Percentiles rank a stretch among this genome's conserved stretches.
Conservation (phyloP, 441 rosid genomes). For the Isatis lusitanica region DNA sequence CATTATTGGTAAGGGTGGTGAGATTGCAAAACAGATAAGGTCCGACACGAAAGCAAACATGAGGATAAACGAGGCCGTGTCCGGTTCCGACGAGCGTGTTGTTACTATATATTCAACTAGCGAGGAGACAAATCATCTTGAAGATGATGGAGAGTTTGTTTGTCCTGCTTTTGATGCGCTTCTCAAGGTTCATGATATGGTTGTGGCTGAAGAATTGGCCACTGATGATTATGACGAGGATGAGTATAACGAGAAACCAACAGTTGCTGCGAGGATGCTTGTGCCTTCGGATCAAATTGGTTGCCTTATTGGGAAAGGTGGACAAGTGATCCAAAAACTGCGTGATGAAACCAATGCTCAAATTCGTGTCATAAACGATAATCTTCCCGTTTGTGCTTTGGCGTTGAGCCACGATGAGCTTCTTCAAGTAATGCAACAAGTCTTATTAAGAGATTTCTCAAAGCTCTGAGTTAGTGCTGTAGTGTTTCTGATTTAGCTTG, state of each 20-base stretch:
- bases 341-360: conserved; percentile 60
- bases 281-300: conserved; percentile 78
- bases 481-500: not conserved
- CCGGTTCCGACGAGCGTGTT: conserved; percentile 62
- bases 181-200: conserved; percentile 57
- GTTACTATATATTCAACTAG: conserved; percentile 55
- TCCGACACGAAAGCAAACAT: conserved; percentile 54
- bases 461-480: conserved; percentile 7
- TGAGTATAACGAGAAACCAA: conserved; percentile 48
- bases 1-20: conserved; percentile 69
- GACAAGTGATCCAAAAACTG: conserved; percentile 58
- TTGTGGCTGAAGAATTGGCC: conserved; percentile 42
- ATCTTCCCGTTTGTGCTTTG: conserved; percentile 53
- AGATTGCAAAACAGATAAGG: conserved; percentile 60
- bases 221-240: conserved; percentile 45
- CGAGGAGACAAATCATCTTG: conserved; percentile 51
- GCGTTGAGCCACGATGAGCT: conserved; percentile 58
- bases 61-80: conserved; percentile 54
- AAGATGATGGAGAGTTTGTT: conserved; percentile 45
- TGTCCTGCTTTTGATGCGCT: conserved; percentile 74
- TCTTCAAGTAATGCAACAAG: conserved; percentile 52
- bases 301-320: conserved; percentile 70
- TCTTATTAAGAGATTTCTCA: not conserved
- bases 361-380: conserved; percentile 58
- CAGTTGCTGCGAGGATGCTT: conserved; percentile 55